phyloP scores from a whole-genome alignment of 2,329 filamentous ascomycete genomes.

The Penicillium decumbens region DNA sequence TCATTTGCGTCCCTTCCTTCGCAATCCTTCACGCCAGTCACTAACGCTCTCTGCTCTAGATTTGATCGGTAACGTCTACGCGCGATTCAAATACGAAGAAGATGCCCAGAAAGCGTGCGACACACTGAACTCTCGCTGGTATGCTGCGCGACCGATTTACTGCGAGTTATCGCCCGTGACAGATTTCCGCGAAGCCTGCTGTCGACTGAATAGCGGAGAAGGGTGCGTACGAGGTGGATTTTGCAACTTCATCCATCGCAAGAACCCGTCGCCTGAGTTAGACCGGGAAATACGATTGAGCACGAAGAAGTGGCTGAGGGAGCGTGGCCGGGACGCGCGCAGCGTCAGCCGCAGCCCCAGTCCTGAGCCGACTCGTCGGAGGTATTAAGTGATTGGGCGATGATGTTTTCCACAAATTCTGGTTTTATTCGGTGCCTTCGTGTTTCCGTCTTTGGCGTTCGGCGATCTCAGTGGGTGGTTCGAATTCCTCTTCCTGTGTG shows the following conservation, averaged over 20 bases:
- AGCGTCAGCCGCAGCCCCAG: constrained; percentile 78
- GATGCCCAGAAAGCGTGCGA: constrained; percentile 90
- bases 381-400: constrained; percentile 50
- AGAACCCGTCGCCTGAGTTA: constrained; percentile 84
- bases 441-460: constrained; percentile 17
- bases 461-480: constrained; percentile 19
- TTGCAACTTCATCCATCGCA: constrained; percentile 99
- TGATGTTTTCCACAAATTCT: constrained; percentile 9
- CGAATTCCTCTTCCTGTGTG: constrained; percentile 16
- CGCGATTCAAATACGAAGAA: constrained; percentile 99
- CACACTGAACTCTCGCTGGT: constrained; percentile 90
- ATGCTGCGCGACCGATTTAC: constrained; percentile 94
- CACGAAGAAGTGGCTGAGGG: constrained; percentile 95
- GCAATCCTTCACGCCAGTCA: not conserved
- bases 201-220: constrained; percentile 87
- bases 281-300: constrained; percentile 80
- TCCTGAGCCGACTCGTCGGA: constrained; percentile 73
- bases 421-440: not conserved
- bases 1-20: not conserved
- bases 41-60: constrained; percentile 49
- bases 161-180: constrained; percentile 96
- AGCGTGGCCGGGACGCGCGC: constrained; percentile 75
- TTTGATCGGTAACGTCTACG: constrained; percentile 98
- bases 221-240: constrained; percentile 94
- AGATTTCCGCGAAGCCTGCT: constrained; percentile 97